Base-by-base conservation (phyloP, 1,139 yeast species). In the Tardiomyces depauwii region DNA sequence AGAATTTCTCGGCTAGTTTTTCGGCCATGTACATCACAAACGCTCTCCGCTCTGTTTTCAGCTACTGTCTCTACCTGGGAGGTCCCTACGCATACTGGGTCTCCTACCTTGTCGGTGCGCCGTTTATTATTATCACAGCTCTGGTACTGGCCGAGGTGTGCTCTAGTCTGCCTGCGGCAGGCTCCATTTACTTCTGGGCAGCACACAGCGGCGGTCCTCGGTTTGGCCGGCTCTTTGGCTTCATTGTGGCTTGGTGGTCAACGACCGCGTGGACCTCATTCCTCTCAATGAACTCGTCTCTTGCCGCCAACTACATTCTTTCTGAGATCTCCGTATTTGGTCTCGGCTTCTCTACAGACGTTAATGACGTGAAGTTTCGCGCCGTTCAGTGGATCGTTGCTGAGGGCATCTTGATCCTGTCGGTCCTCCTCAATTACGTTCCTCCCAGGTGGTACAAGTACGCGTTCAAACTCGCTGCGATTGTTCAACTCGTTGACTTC, bases 81-180 rank as follows among this genome's bases (percentile, higher is more conserved):
- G 61, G 61, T 9, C 61, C 61, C 10, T 55, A 52, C 43, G 60
- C 61, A 1, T 57, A 56, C 42, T 58, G 58, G 58, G 49, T 55
- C 7, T 45, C 58, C 36, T 57, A 52, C 43, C 40, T 53, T 40
- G 43, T 54, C 21, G 48, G 55, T 5, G 43, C 49, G 16, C 47
- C 56, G 18, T 54, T 56, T 44, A 51, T 54, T 38, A 42, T 54
- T 40, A 51, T 58, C 47, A 58, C 61, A 7, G 59, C 59, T 14
- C 52, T 58, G 7, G 57, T 54, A 6, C 46, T 58, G 39, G 61
- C 61, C 18, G 61, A 58, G 43, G 50, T 56, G 16, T 58, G 61
- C 42, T 58, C 61, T 12, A 55, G 60, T 14, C 47, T 57, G n/a
- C 61, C 61, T 12, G 60, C 60, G n/a, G 57, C 61, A n/a, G 61